Conservation (phyloP, 2,329 filamentous ascomycete genomes). For the Fusarium tuaranense region DNA sequence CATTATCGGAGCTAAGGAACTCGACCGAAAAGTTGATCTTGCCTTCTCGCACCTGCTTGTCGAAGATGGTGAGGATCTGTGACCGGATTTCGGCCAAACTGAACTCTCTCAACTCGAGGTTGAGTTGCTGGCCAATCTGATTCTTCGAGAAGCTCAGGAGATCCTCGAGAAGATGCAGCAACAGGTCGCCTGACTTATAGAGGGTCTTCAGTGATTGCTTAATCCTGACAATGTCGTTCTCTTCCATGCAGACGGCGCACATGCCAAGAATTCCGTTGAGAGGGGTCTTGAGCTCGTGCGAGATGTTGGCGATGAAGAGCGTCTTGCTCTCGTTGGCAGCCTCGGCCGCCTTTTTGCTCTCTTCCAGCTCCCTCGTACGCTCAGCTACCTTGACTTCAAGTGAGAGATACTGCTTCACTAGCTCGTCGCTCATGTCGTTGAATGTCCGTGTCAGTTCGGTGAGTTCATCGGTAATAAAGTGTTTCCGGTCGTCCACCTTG, state of each 20-base stretch:
- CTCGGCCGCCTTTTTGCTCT: constrained; percentile 91
- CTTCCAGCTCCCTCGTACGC: constrained; percentile 85
- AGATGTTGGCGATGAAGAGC: constrained; percentile 95
- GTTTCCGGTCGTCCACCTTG: constrained; percentile 81
- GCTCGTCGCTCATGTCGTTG: constrained; percentile 93
- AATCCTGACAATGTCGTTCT: constrained; percentile 81
- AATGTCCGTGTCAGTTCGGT: constrained; percentile 88
- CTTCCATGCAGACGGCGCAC: constrained; percentile 93
- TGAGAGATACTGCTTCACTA: constrained; percentile 86
- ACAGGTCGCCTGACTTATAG: constrained; percentile 78
- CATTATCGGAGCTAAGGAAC: constrained; percentile 63
- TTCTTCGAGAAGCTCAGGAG: constrained; percentile 95
- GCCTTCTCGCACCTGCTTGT: constrained; percentile 87
- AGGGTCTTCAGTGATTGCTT: constrained; percentile 88
- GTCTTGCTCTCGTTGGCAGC: constrained; percentile 98
- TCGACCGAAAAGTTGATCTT: constrained; percentile 78
- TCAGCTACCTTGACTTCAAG: constrained; percentile 87
- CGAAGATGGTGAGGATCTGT: constrained; percentile 87
- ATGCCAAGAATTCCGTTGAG: constrained; percentile 96
- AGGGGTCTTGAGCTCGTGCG: constrained; percentile 88
- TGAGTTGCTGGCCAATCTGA: constrained; percentile 87
- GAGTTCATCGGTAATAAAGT: constrained; percentile 83
- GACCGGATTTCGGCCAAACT: constrained; percentile 84
- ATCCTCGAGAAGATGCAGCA: constrained; percentile 89
- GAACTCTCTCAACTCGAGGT: constrained; percentile 87